These are phyloP conservation scores for Alternaria sp. DNA, from an alignment of 2,329 filamentous ascomycete species.

Conservation along the genomic window DNA sequence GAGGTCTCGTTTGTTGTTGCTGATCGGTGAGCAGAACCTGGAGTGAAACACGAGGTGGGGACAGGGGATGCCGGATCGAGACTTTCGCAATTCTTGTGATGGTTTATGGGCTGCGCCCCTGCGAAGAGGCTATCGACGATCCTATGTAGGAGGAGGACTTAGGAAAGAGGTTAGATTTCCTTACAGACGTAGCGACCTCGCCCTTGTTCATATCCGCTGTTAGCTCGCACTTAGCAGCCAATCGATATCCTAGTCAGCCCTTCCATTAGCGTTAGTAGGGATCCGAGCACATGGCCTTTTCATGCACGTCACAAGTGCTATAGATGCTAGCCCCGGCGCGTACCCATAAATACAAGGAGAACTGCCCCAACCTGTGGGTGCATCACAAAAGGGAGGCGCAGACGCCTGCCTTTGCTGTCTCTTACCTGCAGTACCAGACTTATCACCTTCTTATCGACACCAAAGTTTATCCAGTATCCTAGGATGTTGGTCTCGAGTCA, in stretches of 20 bases:
- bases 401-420: slow-evolving; percentile 1
- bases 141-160: slow-evolving; percentile 1
- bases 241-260: not conserved
- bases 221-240: slow-evolving; percentile 10
- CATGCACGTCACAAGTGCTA: slow-evolving; percentile 27
- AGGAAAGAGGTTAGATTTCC: slow-evolving; percentile 14
- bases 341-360: slow-evolving; percentile 12
- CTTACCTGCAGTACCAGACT: not conserved
- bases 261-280: not conserved
- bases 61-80: slow-evolving; percentile 6
- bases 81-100: not conserved
- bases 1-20: slow-evolving; percentile 6
- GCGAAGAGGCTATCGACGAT: slow-evolving; percentile 9
- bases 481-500: slow-evolving; percentile 7
- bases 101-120: not conserved
- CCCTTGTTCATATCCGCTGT: slow-evolving; percentile 8
- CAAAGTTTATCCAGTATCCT: not conserved
- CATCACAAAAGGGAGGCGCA: slow-evolving; percentile 1
- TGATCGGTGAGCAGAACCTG: slow-evolving; percentile 24
- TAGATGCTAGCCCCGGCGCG: slow-evolving; percentile 19
- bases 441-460: not conserved
- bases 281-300: slow-evolving; percentile 9
- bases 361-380: not conserved
- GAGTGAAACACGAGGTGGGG: slow-evolving; percentile 11
- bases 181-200: slow-evolving; percentile 10